A percentile compares a stretch with the other conserved stretches of the same genome.
Conservation (phyloP, 345 rosid species). For the Physaria fendleri region DNA sequence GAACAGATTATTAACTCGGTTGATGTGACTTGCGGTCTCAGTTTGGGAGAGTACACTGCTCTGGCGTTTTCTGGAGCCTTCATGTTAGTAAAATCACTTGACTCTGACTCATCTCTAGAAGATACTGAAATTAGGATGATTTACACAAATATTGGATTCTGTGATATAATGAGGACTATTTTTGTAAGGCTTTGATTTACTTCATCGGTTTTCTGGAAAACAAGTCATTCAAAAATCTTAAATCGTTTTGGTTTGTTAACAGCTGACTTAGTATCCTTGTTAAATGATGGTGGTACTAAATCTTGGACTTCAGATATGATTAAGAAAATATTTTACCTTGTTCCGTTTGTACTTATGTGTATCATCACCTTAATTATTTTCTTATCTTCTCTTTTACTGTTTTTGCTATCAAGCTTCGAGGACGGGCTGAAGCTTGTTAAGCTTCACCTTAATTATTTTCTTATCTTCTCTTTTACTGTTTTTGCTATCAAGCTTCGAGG, state of each 20-base stretch:
- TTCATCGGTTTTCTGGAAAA: background rate
- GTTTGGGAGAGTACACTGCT: conserved; percentile 98
- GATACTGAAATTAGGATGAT: background rate
- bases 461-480: conserved; percentile 15
- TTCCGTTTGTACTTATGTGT: background rate
- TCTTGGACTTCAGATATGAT: background rate
- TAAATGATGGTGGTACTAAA: background rate
- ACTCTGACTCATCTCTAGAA: background rate
- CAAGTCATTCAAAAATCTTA: background rate
- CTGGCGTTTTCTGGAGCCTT: conserved; percentile 94
- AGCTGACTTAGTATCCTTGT: background rate
- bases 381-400: conserved; percentile 15
- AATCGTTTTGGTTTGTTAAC: background rate
- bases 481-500: conserved; percentile 65
- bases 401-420: conserved; percentile 58
- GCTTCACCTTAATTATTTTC: too few species aligned
- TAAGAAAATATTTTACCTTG: background rate
- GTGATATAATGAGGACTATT: background rate
- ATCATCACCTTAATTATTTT: background rate
- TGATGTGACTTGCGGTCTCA: conserved; percentile 94
- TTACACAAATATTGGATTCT: background rate
- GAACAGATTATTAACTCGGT: conserved; percentile 79
- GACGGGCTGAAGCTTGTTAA: conserved; percentile 95
- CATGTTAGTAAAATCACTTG: conserved; percentile 44
- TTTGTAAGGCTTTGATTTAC: background rate